These are phyloP conservation scores for Dendrobium catenatum DNA, from an alignment of 106 monocot genomes.

Conservation along the genomic window DNA sequence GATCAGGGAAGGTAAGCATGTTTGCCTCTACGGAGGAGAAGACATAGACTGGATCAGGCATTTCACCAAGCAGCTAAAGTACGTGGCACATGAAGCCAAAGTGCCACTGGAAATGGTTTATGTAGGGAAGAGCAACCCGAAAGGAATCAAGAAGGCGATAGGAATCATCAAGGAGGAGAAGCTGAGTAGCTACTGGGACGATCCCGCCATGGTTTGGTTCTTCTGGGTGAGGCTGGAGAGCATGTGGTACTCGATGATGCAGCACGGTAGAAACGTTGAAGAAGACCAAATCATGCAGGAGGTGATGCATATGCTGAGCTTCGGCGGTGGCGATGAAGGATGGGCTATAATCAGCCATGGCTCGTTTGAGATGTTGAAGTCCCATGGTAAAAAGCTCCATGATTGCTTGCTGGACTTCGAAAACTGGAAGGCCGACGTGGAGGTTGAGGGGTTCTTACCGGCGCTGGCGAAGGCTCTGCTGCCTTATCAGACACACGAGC, in stretches of 20 bases:
- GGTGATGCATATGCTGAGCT: constrained; percentile 68
- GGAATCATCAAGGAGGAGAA: constrained; percentile 33
- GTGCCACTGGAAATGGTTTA: constrained; percentile 70
- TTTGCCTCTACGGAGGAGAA: constrained; percentile 82
- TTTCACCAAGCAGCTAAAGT: constrained; percentile 40
- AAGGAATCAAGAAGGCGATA: constrained; percentile 40
- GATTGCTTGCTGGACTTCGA: constrained; percentile 56
- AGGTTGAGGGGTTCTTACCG: constrained; percentile 43
- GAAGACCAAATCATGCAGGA: constrained; percentile 67
- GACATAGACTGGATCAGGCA: constrained; percentile 71
- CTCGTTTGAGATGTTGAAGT: constrained; percentile 38
- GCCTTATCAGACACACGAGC: constrained; percentile 57
- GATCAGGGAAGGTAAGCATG: constrained; percentile 36
- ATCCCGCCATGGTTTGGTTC: constrained; percentile 74
- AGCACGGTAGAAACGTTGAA: constrained; percentile 40
- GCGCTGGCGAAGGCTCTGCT: constrained; percentile 54
- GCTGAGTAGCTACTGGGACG: constrained; percentile 60
- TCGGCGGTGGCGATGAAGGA: constrained; percentile 66
- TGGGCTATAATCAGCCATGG: constrained; percentile 72
- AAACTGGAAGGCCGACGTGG: constrained; percentile 41
- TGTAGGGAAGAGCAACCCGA: constrained; percentile 86
- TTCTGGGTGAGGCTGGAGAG: constrained; percentile 86
- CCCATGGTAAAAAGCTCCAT: constrained; percentile 40
- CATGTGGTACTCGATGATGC: constrained; percentile 84
- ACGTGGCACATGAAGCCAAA: constrained; percentile 34